Evolutionary conservation across 495 filamentous ascomycete genomes (phyloP).

Genomic region (Thozetella sp.): DNA sequence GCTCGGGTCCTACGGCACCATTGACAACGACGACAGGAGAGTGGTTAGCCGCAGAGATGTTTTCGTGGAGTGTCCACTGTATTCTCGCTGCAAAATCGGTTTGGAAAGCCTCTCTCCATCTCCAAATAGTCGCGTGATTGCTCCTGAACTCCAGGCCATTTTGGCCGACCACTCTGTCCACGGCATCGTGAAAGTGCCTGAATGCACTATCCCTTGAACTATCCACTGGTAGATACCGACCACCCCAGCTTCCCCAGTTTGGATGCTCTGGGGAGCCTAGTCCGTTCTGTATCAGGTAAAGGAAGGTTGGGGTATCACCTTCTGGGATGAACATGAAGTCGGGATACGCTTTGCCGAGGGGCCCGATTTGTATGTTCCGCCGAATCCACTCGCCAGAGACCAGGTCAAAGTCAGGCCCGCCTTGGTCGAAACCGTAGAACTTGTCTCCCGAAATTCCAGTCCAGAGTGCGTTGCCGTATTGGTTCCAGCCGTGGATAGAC

Average conservation of each 20-base stretch:
- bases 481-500: constrained; percentile 47
- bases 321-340: constrained; percentile 43
- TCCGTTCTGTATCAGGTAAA: constrained; percentile 51
- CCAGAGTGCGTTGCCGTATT: constrained; percentile 51
- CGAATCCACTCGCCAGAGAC: constrained; percentile 44
- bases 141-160: constrained; percentile 33
- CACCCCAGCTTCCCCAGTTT: constrained; percentile 49
- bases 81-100: constrained; percentile 53
- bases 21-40: constrained; percentile 44
- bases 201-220: constrained; percentile 3
- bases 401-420: constrained; percentile 41
- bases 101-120: constrained; percentile 49
- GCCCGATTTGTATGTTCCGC: constrained; percentile 46
- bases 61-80: constrained; percentile 40
- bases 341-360: constrained; percentile 39
- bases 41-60: constrained; percentile 35
- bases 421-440: constrained; percentile 43
- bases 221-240: constrained; percentile 34
- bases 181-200: constrained; percentile 39
- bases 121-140: constrained; percentile 52
- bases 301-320: constrained; percentile 48
- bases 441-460: constrained; percentile 45
- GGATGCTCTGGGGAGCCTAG: constrained; percentile 43
- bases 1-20: constrained; percentile 24
- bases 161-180: constrained; percentile 37